These are phyloP conservation scores for Fusarium anguioides DNA, from an alignment of 2,329 filamentous ascomycete species.

Conservation along the genomic window DNA sequence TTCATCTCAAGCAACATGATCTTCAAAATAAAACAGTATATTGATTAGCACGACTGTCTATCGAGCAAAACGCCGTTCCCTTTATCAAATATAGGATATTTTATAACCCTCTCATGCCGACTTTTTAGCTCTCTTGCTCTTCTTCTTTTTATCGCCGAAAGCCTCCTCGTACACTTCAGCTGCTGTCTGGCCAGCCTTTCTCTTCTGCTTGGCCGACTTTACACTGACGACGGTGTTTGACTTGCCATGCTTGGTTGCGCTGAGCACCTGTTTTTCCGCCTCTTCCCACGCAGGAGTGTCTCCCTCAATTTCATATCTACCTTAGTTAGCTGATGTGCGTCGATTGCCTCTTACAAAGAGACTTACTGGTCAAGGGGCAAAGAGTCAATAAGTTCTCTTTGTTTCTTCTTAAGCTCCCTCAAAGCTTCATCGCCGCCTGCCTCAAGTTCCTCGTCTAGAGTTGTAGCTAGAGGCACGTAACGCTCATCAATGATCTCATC, in stretches of 20 bases:
- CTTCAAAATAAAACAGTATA: constrained; percentile 18
- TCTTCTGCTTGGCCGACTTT: constrained; percentile 80
- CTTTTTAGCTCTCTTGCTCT: constrained; percentile 58
- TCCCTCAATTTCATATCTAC: constrained; percentile 73
- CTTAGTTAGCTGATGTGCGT: constrained; percentile 1
- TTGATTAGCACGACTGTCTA: constrained; percentile 36
- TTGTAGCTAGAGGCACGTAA: constrained; percentile 76
- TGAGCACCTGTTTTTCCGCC: constrained; percentile 79
- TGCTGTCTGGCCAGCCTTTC: constrained; percentile 72
- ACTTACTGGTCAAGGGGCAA: constrained; percentile 80
- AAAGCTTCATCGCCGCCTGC: constrained; percentile 84
- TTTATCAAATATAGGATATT: constrained; percentile 36
- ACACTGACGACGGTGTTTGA: constrained; percentile 79
- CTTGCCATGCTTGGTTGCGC: constrained; percentile 64
- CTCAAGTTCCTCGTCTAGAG: constrained; percentile 83
- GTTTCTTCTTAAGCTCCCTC: constrained; percentile 77
- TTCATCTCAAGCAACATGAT: not conserved
- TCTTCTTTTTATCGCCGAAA: constrained; percentile 68
- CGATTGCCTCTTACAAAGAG: rapidly evolving
- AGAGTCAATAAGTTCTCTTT: constrained; percentile 89
- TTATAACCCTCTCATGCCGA: constrained; percentile 36
- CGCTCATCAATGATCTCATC: constrained; percentile 73
- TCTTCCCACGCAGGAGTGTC: constrained; percentile 72
- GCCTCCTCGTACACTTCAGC: constrained; percentile 72
- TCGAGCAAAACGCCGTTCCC: constrained; percentile 43